Evolutionary conservation across 345 rosid species (phyloP).

Genomic region (Lepidium aucheri): DNA sequence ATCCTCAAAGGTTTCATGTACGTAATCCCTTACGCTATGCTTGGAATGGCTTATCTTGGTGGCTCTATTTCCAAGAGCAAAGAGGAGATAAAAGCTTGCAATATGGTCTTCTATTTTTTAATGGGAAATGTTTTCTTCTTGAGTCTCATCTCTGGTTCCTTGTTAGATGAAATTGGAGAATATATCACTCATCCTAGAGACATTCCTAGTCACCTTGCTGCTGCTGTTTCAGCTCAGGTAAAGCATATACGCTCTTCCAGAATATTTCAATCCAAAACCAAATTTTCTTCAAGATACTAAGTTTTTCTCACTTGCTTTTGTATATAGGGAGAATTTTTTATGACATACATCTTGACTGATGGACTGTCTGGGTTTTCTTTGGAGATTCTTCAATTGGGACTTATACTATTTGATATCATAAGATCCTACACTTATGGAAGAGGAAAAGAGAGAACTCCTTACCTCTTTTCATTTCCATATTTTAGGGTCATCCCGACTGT

Average conservation of each 20-base stretch:
- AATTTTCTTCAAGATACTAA: neutral
- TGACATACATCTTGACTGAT: slow-evolving; percentile 77
- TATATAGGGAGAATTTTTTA: slow-evolving; percentile 75
- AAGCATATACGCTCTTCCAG: slow-evolving; percentile 10
- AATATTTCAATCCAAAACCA: neutral
- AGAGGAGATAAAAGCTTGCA: slow-evolving; percentile 88
- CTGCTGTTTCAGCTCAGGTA: slow-evolving; percentile 83
- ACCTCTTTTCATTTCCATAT: slow-evolving; percentile 70
- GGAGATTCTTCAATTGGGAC: slow-evolving; percentile 74
- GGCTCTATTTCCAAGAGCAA: slow-evolving; percentile 77
- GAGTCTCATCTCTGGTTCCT: slow-evolving; percentile 83
- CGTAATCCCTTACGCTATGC: slow-evolving; percentile 70
- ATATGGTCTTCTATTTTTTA: slow-evolving; percentile 89
- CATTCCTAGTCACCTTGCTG: slow-evolving; percentile 77
- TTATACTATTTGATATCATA: slow-evolving; percentile 51
- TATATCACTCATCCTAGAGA: slow-evolving; percentile 59
- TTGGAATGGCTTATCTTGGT: slow-evolving; percentile 52
- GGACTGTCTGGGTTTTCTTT: slow-evolving; percentile 82
- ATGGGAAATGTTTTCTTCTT: slow-evolving; percentile 86
- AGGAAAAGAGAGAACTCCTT: slow-evolving; percentile 49
- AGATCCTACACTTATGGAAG: slow-evolving; percentile 39
- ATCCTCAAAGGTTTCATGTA: slow-evolving; percentile 76
- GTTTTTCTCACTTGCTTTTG: neutral
- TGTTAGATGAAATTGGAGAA: slow-evolving; percentile 81
- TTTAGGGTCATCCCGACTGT: slow-evolving; percentile 69